Percentiles rank a stretch among this genome's conserved stretches.
phyloP scores from a whole-genome alignment of 768 basidiomycete genomes.

The Hygrophorus pudorinus region DNA sequence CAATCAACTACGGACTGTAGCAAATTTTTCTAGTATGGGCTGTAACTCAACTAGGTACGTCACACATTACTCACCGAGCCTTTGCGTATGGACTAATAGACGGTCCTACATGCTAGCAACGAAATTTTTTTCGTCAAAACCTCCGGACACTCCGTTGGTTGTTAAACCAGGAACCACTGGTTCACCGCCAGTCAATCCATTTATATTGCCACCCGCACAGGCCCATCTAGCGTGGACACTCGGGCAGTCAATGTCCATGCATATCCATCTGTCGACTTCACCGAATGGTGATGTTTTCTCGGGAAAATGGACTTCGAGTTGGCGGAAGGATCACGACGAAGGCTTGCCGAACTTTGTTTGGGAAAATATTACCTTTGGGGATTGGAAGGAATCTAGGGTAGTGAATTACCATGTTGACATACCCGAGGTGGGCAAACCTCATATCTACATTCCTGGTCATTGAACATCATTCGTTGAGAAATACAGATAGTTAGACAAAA shows the following conservation, averaged over 20 bases:
- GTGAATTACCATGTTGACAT: slow-evolving; percentile 52
- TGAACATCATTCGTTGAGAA: background rate
- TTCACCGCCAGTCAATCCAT: slow-evolving; percentile 28
- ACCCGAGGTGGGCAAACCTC: slow-evolving; percentile 42
- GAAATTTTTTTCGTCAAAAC: slow-evolving; percentile 25
- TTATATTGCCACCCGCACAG: slow-evolving; percentile 43
- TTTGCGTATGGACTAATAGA: background rate
- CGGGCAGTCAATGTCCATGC: slow-evolving; percentile 53
- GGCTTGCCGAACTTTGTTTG: slow-evolving; percentile 62
- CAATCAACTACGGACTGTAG: too few species aligned
- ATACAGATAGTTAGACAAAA: slow-evolving; percentile 66
- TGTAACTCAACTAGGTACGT: slow-evolving; percentile 26
- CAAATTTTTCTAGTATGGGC: too few species aligned
- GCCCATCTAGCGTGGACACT: slow-evolving; percentile 51
- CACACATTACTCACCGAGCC: background rate
- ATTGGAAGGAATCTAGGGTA: slow-evolving; percentile 54
- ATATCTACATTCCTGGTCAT: background rate
- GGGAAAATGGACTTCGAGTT: slow-evolving; percentile 39
- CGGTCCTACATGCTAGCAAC: slow-evolving; percentile 24
- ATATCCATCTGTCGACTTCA: slow-evolving; percentile 65
- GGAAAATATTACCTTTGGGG: slow-evolving; percentile 70
- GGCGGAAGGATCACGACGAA: slow-evolving; percentile 36
- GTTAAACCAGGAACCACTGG: too few species aligned
- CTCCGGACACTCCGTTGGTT: too few species aligned
- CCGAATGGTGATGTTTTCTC: slow-evolving; percentile 52